Percentiles rank a stretch among this genome's conserved stretches.
phyloP scores from a whole-genome alignment of 2,329 filamentous ascomycete species.

The Calonectria fujianensis region DNA sequence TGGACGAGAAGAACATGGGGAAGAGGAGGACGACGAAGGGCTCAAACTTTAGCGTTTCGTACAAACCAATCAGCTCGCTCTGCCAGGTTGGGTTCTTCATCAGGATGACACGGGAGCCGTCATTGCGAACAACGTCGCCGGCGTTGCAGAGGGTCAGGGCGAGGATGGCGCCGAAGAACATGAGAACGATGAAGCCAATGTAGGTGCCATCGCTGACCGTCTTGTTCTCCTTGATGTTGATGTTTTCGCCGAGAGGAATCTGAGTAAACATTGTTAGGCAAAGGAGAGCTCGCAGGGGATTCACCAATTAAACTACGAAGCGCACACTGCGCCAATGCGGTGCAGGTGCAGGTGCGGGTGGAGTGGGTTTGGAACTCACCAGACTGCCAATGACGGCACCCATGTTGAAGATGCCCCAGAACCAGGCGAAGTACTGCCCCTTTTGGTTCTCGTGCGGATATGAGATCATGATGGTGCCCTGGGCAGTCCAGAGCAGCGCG shows the following conservation, averaged over 20 bases:
- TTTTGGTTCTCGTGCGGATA: slow-evolving; percentile 89
- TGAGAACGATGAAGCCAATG: slow-evolving; percentile 89
- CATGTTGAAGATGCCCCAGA: slow-evolving; percentile 97
- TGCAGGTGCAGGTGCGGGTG: background rate
- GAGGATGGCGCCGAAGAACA: slow-evolving; percentile 81
- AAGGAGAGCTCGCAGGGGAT: no score
- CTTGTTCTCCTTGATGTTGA: slow-evolving; percentile 53
- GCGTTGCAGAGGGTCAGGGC: slow-evolving; percentile 83
- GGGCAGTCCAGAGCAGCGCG: slow-evolving; percentile 87
- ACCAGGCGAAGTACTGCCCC: slow-evolving; percentile 91
- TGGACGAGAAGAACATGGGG: slow-evolving; percentile 88
- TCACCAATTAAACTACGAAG: background rate
- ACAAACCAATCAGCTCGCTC: slow-evolving; percentile 85
- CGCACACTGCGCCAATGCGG: background rate
- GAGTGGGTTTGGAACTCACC: slow-evolving; percentile 56
- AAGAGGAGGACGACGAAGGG: slow-evolving; percentile 83
- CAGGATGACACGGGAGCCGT: slow-evolving; percentile 87
- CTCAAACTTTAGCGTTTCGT: slow-evolving; percentile 81
- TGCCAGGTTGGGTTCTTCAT: slow-evolving; percentile 95
- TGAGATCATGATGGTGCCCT: slow-evolving; percentile 91
- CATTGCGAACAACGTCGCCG: slow-evolving; percentile 81
- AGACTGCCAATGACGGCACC: slow-evolving; percentile 90
- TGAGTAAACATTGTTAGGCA: slow-evolving; percentile 61
- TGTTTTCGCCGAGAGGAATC: slow-evolving; percentile 65
- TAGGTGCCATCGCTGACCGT: slow-evolving; percentile 86